Evolutionary conservation across 2,329 filamentous ascomycete species (phyloP), one percentile per base, ranked within the genome.

Genomic region (Conoideocrella luteorostrata): DNA sequence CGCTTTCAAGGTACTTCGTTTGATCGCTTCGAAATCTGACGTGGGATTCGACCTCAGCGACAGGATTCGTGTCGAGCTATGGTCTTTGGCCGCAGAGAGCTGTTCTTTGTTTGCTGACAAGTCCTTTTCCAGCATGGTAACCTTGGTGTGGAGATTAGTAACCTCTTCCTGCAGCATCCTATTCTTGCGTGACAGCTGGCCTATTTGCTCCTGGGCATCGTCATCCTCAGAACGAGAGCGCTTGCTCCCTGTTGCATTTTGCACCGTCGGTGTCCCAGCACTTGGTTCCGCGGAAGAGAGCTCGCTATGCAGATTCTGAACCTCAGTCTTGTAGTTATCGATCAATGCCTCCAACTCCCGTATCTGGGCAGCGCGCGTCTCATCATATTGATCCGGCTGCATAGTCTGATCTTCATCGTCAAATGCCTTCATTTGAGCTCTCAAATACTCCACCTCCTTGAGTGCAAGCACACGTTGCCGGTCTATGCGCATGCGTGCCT

Each of bases 21-120:
- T 95, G 62, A 95, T 79, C 3, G 85, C 84, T 66, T 95, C 88
- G 47, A 80, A 80, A 56, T 93, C 80, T 0, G 89, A 81, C 0
- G 93, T 97, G 0, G 93, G 93, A 62, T 98, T 98, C n/a, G 85
- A 83, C 46, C 88, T 85, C 12, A 97, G 72, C 43, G 93, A 84
- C 21, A 98, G 77, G 38, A 97, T 75, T 28, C 93, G 86, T 4
- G 84, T 94, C 50, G 86, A 82, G 23, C 81, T 84, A 15, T 83
- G 79, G 39, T 83, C 74, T 48, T 77, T 74, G 5, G 77, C 77
- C 2, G 73, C 71, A 37, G 77, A 75, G 20, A 97, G 78, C 58
- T 95, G 89, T 24, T 85, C 79, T 46, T 80, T 74, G 44, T 77
- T 73, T 10, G 89, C 84, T 32, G 82, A 75, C 37, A 93, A 74